Conservation (phyloP, 1,139 yeast species). For the Kluyveromyces marxianus region DNA sequence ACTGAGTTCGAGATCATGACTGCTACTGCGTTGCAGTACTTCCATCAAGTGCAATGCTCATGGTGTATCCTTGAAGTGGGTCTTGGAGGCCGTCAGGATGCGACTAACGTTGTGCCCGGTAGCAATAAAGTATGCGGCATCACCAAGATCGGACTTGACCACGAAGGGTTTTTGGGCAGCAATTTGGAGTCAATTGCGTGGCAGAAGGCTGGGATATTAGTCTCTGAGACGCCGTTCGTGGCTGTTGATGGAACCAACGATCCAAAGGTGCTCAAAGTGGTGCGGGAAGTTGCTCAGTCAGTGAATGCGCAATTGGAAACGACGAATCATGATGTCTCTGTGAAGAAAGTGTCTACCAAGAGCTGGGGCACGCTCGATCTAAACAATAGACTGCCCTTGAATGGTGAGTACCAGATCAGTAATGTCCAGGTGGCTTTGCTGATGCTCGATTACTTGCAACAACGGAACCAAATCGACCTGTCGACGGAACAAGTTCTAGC, state of each 20-base stretch:
- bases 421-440: constrained; percentile 67
- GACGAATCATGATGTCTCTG: constrained; percentile 15
- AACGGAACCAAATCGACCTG: constrained; percentile 14
- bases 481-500: constrained; percentile 32
- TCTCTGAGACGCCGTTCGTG: constrained; percentile 45
- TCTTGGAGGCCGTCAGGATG: constrained; percentile 79
- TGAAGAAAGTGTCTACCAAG: constrained; percentile 17
- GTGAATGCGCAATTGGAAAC: constrained; percentile 26
- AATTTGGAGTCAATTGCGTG: constrained; percentile 56
- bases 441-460: constrained; percentile 37
- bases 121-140: constrained; percentile 53
- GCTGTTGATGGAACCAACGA: constrained; percentile 69
- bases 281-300: constrained; percentile 24
- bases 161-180: constrained; percentile 64
- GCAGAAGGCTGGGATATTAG: constrained; percentile 82
- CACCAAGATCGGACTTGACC: constrained; percentile 81
- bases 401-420: constrained; percentile 64
- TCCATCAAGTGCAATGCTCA: constrained; percentile 50
- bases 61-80: constrained; percentile 86
- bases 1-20: constrained; percentile 85
- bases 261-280: constrained; percentile 40
- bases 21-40: constrained; percentile 73
- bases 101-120: constrained; percentile 61
- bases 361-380: constrained; percentile 32
- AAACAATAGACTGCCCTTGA: constrained; percentile 37